A percentile compares a stretch with the other conserved stretches of the same genome.
phyloP scores from a whole-genome alignment of 169 alveolate species.

The Neospora caninum region DNA sequence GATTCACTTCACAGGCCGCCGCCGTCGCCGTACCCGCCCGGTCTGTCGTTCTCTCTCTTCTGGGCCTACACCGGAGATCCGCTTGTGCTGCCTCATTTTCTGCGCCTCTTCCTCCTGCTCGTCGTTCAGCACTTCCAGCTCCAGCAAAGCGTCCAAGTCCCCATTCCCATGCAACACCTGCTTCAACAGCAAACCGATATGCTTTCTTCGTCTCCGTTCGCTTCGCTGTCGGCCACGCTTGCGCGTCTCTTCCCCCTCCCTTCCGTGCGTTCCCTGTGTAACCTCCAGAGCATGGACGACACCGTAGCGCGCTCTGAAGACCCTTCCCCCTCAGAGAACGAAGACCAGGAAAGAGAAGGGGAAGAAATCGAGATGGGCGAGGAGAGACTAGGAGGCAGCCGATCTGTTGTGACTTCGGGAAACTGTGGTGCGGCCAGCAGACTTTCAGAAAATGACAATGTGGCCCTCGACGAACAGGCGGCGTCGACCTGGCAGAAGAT shows the following conservation, averaged over 20 bases:
- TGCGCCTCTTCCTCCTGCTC: slow-evolving; percentile 46
- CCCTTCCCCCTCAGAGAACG: not conserved
- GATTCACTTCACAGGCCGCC: not conserved
- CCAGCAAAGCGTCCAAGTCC: slow-evolving; percentile 39
- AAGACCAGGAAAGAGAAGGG: not conserved
- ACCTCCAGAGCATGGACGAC: not conserved
- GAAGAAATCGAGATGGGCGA: not conserved
- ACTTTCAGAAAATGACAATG: too few species aligned
- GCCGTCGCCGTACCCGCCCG: slow-evolving; percentile 2
- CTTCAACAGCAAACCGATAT: slow-evolving; percentile 13
- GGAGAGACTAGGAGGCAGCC: not conserved
- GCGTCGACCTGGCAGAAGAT: not conserved
- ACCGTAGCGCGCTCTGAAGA: not conserved
- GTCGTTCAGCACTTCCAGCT: slow-evolving; percentile 45
- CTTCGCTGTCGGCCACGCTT: slow-evolving; percentile 35
- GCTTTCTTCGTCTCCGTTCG: not conserved
- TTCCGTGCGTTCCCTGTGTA: not conserved
- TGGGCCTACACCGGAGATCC: slow-evolving; percentile 59
- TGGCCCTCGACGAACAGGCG: too few species aligned
- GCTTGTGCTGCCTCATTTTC: slow-evolving; percentile 50
- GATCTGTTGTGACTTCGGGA: too few species aligned
- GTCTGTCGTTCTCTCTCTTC: slow-evolving; percentile 32
- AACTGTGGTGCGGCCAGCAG: too few species aligned
- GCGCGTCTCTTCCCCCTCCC: slow-evolving; percentile 50
- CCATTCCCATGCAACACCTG: slow-evolving; percentile 14